Base-by-base conservation (phyloP, 768 basidiomycete species). In the Pulveroboletus ravenelii region DNA sequence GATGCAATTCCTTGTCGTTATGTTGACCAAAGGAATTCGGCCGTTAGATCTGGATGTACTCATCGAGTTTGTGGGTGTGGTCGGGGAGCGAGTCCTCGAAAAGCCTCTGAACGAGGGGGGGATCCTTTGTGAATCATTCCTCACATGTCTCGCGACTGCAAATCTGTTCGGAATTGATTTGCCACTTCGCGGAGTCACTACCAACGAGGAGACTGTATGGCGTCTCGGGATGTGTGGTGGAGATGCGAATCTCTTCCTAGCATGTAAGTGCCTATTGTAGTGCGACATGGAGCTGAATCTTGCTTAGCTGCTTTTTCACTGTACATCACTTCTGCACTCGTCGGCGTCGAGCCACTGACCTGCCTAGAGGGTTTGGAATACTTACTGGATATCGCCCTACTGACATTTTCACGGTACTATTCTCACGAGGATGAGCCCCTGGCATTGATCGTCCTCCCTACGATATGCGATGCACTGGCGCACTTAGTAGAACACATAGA, bases 391-490 rank as follows among this genome's bases (percentile, higher is more conserved):
- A 64, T 70, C 1, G 58, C 81, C 6, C 55, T 82, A 6, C 64
- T 79, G 34, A 76, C 81, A 32, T 58, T 80, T 30, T 68, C 73
- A n/a, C 70, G 65, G 23, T 65, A 76, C 37, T 74, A 75, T 48
- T 31, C 64, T n/a, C 72, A 64, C 25, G 75, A 78, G 32, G 74
- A 80, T 27, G 78, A 78, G 51, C 67, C 77, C 2, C 66, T 85
- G 23, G 78, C 78, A 10, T 56, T 84, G 40, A 55, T 82, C 27
- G 65, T 77, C 10, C 72, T 72, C 42, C 74, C 80, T 9, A 63
- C 68, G 14, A 63, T 88, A 47, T 86, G 80, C 52, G 54, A 60
- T 30, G 82, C 77, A 10, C 56, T 87, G 47, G 48, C 62, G 3
- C 67, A 62, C 41, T 56, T 86, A 14, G 49, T 74, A 29, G 61